Base-by-base conservation (phyloP, 1,284 basidiomycete genomes). In the Paramarasmius palmivorus region DNA sequence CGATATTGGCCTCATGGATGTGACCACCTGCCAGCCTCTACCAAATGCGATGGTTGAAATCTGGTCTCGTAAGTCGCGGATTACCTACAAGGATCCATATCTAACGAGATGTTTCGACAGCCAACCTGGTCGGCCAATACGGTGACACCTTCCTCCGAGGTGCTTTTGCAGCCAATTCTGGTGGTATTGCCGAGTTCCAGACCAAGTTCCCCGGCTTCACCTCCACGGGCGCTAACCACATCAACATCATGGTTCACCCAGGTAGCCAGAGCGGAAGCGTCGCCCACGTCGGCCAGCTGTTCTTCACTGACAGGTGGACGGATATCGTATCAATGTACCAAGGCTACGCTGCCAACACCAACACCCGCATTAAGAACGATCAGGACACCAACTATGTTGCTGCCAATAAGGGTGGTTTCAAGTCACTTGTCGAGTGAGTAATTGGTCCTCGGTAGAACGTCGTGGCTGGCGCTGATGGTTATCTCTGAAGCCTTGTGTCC, bases 1-100 rank as follows among this genome's bases (percentile, higher is more conserved):
- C 61, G 79, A 84, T 58, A 74, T 84, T 37, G 81, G 79, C 49
- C 70, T 84, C 46, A 75, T 85, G 60, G 80, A 86, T 61, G 74
- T 79, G 10, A 71, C 77, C 44, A 83, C 81, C 3, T 84, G 83
- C 68, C 63, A 78, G 57, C 81, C 82, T n/a, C 63, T 83, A 5
- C 60, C 69, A 22, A 72, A 78, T 63, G 77, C 75, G 34, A 74
- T 84, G 57, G 79, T 84, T 39, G 85, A 88, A 59, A 69, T 87
- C 42, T 88, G 85, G 73, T 67, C 66, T 49, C 56, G 72, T 74
- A 52, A 60, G 67, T 46, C 26, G 17, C 37, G 19, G 19, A 2
- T 23, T n/a, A 32, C 25, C 17, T 36, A 35, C 15, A 23, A 12
- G 26, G 15, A n/a, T n/a, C n/a, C n/a, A 35, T 58, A 51, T 37